A percentile compares a stretch with the other conserved stretches of the same genome.
Conservation (phyloP, 2,329 filamentous ascomycete genomes). For the Cadophora sp. region DNA sequence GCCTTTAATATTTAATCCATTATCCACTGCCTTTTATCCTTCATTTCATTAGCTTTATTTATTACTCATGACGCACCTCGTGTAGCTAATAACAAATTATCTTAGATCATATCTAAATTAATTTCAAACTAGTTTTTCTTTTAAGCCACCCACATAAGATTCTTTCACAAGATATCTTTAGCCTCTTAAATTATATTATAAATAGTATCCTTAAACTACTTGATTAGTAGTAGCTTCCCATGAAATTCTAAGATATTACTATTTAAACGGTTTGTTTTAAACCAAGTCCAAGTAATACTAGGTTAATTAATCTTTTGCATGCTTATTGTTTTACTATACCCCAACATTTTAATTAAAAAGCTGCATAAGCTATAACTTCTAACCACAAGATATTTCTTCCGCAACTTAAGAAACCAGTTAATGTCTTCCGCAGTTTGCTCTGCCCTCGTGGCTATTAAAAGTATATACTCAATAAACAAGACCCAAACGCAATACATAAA, state of each 20-base stretch:
- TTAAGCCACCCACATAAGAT: background rate
- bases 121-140: background rate
- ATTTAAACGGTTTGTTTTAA: background rate
- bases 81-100: no score
- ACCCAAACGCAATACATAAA: background rate
- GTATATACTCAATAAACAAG: conserved; percentile 1
- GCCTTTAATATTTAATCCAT: no score
- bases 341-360: background rate
- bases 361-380: background rate
- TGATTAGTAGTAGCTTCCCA: background rate
- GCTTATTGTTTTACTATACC: background rate
- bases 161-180: background rate
- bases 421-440: background rate
- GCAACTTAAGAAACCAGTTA: background rate
- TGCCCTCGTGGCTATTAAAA: background rate
- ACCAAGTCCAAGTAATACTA: background rate
- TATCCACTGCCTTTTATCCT: no score
- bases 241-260: background rate
- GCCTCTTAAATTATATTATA: background rate
- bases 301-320: background rate
- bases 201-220: background rate
- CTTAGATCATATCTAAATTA: background rate
- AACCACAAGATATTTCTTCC: background rate
- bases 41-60: no score
- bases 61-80: no score